phyloP scores from a whole-genome alignment of 129 eudicot species.

The Sambucus nigra region DNA sequence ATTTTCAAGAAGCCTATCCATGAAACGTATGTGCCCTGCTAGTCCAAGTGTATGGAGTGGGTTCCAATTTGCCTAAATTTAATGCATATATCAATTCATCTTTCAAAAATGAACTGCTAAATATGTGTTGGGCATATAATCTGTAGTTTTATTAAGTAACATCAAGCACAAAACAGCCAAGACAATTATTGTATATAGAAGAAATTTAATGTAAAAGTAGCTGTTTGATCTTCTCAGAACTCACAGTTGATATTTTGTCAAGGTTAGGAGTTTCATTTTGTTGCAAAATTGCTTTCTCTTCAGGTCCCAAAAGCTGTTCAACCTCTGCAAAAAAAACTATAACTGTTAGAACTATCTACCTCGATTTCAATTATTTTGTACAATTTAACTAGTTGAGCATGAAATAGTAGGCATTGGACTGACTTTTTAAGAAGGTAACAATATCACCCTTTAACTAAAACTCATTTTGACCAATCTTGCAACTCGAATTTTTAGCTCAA shows the following conservation, averaged over 20 bases:
- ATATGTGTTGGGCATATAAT: not conserved
- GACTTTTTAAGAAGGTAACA: too few species aligned
- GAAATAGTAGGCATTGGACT: too few species aligned
- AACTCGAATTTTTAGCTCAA: too few species aligned
- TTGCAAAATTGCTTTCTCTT: conserved; percentile 53
- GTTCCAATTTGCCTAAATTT: conserved; percentile 61
- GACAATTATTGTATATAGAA: too few species aligned
- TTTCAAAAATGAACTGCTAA: too few species aligned
- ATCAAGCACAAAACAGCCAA: not conserved
- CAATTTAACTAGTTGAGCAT: too few species aligned
- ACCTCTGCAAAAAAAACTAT: conserved; percentile 43
- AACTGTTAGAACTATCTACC: not conserved
- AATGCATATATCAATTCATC: not conserved
- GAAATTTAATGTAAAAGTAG: too few species aligned
- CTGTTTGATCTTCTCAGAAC: conserved; percentile 12
- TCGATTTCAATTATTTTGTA: too few species aligned
- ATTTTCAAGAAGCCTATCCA: conserved; percentile 56
- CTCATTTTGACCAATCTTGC: too few species aligned
- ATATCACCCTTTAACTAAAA: too few species aligned
- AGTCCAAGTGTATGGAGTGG: conserved; percentile 69
- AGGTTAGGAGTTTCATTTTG: conserved; percentile 56
- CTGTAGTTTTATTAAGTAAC: not conserved
- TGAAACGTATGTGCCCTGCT: conserved; percentile 75
- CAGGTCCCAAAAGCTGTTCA: conserved; percentile 58
- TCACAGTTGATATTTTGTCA: conserved; percentile 69